Base-by-base conservation (phyloP, 2,329 filamentous ascomycete genomes). In the Fusarium cicatricum region DNA sequence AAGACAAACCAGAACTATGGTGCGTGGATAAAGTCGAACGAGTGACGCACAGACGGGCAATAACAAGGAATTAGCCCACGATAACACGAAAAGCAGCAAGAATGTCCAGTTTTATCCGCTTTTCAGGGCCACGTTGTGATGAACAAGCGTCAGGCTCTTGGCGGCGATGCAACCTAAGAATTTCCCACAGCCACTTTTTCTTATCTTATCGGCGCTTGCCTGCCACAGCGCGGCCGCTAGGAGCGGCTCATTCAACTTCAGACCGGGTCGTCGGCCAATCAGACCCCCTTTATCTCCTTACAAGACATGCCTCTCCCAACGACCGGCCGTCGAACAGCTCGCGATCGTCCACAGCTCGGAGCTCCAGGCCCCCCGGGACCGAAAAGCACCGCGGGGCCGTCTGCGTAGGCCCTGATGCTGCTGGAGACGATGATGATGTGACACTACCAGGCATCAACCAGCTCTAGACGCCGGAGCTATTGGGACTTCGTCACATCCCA, bases 151-250 rank as follows among this genome's bases (percentile, higher is more conserved):
- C 41, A 40, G 44, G 54, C 39, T 50, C 37, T 23, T 31, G 36
- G 36, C 37, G 49, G 21, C 50, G 42, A 62, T 57, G 58, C 48
- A 58, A 58, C 52, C 55, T 44, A 60, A 60, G 56, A 60, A 67
- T 63, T 65, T 67, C 54, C 48, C 16, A 8, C 17, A 31, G 37
- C 12, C 38, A 21, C 23, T 37, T 41, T 53, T 45, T 28, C 49
- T 66, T 70, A 70, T 70, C 68, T 70, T 68, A 70, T 70, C 67
- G 40, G n/a, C 15, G 9, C 32, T 29, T 14, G 31, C 28, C 31
- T 37, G 19, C 29, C 14, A 38, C 38, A 21, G 21, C 47, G 29
- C 26, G n/a, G 10, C 28, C 33, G 12, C 47, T 45, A 51, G 32
- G 28, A n/a, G 14, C 21, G n/a, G 14, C 47, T 37, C 32, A 44